Percentiles rank a stretch among this genome's conserved stretches.
These are phyloP conservation scores for Solanum hybrid DNA, from an alignment of 305 asterid species.

Conservation along the genomic window DNA sequence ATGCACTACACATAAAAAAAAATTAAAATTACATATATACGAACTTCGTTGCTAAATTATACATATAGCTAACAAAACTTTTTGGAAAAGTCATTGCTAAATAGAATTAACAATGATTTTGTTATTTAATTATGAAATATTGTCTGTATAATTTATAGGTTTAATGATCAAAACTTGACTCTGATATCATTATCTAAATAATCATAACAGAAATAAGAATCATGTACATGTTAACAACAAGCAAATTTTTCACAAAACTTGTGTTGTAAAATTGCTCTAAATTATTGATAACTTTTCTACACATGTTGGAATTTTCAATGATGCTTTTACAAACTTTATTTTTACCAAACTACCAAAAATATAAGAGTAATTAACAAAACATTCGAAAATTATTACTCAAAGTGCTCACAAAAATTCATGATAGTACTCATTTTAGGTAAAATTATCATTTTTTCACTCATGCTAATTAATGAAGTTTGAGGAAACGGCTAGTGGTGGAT, in stretches of 20 bases:
- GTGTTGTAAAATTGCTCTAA: background rate
- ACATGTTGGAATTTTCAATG: background rate
- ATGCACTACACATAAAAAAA: background rate
- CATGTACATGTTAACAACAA: no score
- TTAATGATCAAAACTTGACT: no score
- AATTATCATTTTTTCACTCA: background rate
- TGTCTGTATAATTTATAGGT: background rate
- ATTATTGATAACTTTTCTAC: background rate
- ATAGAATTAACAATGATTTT: no score
- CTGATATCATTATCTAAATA: no score
- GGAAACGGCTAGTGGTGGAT: background rate
- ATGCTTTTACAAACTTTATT: background rate
- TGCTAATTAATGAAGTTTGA: background rate
- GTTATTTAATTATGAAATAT: no score
- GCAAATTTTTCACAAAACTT: background rate
- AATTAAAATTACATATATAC: no score
- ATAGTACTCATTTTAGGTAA: background rate
- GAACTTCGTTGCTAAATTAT: background rate
- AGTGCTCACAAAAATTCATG: background rate
- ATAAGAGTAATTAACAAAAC: background rate
- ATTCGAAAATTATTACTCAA: background rate
- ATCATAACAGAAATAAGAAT: no score
- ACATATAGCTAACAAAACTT: background rate
- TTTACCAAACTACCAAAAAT: background rate
- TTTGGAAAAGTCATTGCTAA: background rate